A percentile compares a stretch with the other conserved stretches of the same genome.
These are phyloP conservation scores for Tardiomyces depauwii DNA, from an alignment of 1,139 yeast species.

Conservation along the genomic window DNA sequence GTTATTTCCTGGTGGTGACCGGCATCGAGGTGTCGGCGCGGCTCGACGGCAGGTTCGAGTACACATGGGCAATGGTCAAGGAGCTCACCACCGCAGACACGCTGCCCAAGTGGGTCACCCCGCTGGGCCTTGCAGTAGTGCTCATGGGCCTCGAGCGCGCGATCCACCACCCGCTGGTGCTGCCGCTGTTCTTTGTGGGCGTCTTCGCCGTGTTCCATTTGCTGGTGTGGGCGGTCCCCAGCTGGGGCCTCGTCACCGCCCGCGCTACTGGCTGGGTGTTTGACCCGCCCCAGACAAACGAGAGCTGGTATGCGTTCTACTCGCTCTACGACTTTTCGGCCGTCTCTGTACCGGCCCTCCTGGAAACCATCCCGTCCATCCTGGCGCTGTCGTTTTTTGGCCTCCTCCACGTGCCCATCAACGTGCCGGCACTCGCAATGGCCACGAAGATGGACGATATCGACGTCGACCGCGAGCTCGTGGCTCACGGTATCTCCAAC, in stretches of 20 bases:
- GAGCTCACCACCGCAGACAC: constrained; percentile 27
- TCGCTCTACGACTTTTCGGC: constrained; percentile 52
- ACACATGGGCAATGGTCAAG: constrained; percentile 44
- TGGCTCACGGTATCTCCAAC: constrained; percentile 94
- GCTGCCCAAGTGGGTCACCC: constrained; percentile 61
- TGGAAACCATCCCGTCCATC: constrained; percentile 80
- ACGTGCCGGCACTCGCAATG: constrained; percentile 93
- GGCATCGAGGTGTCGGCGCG: constrained; percentile 86
- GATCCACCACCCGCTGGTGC: constrained; percentile 59
- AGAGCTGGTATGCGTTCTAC: constrained; percentile 88
- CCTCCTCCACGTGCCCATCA: constrained; percentile 89
- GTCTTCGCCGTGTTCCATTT: constrained; percentile 64
- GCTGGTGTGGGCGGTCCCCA: constrained; percentile 52
- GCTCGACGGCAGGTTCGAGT: constrained; percentile 59
- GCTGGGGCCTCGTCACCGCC: constrained; percentile 47
- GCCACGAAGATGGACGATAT: constrained; percentile 69
- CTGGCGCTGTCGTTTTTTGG: constrained; percentile 93
- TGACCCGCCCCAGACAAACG: constrained; percentile 46
- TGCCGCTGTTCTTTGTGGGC: constrained; percentile 68
- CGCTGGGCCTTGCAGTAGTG: constrained; percentile 49
- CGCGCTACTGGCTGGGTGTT: constrained; percentile 81
- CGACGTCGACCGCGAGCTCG: constrained; percentile 84
- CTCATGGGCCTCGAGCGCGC: constrained; percentile 52
- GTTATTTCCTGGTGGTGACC: constrained; percentile 79
- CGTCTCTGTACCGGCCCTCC: constrained; percentile 64